Base-by-base conservation (phyloP, 2,329 filamentous ascomycete genomes). In the Thelonectria olida region DNA sequence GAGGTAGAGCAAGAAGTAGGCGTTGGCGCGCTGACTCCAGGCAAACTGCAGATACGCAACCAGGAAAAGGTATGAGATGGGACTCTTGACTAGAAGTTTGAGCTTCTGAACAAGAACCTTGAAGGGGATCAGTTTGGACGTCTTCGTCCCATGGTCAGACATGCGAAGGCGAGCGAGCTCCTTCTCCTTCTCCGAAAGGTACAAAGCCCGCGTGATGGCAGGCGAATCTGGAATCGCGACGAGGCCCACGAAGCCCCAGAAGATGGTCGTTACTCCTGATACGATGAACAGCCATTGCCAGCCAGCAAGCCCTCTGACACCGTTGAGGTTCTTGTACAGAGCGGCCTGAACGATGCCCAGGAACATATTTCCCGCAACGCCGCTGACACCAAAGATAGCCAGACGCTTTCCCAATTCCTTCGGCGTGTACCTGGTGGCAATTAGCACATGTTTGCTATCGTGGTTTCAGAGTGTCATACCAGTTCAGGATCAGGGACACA, bases 1-100 rank as follows among this genome's bases (percentile, higher is more conserved):
- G 6, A 76, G 72, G n/a, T 72, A 75, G 1, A 72, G 54, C 22
- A 76, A 59, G 44, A 80, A 77, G 65, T 75, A 80, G 1, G 74
- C 58, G 54, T 77, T 75, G 17, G 72, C 72, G 28, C 76, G 76
- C 34, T 78, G 77, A 38, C 73, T 74, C 48, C 78, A 74, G 0
- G 76, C 65, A 20, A 78, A 73, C 10, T 72, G 68, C 3, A 74
- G 67, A 54, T 78, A 73, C 1, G 73, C 72, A 2, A 73, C 72
- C 1, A 76, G 66, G 52, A 76, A 79, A 1, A 76, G 61, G 31
- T 74, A 77, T 0, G 68, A 67, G 0, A 71, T 39, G 0, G 68
- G 68, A 4, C 63, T 71, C 2, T 23, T 9, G 6, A 52, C 7
- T 0, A 71, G 68, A 0, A 71, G 49, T 9, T 63, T 68, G 15